These are phyloP conservation scores for Volvox africanus DNA, from an alignment of 139 green algal genomes.

Conservation along the genomic window DNA sequence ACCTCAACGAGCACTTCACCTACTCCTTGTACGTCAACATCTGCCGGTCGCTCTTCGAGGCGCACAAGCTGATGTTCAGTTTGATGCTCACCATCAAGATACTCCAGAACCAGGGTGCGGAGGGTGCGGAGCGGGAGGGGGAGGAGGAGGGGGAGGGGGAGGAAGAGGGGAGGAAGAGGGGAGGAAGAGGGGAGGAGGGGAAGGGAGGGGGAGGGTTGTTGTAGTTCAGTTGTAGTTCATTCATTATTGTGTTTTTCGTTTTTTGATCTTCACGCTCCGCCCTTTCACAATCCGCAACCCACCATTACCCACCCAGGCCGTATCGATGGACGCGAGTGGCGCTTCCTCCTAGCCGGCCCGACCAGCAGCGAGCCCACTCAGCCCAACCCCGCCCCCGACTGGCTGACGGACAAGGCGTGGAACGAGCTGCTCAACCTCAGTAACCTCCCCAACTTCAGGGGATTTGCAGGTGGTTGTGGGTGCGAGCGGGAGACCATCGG, in stretches of 20 bases:
- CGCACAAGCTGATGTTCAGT: constrained; percentile 87
- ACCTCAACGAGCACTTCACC: constrained; percentile 87
- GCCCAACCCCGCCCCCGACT: constrained; percentile 78
- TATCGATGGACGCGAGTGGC: constrained; percentile 78
- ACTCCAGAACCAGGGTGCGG: constrained; percentile 49
- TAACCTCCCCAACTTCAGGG: constrained; percentile 70
- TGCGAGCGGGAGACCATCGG: neutral
- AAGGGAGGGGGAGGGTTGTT: too few relatives aligned
- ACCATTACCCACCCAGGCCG: neutral
- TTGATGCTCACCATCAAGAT: constrained; percentile 82
- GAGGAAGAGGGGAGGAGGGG: too few relatives aligned
- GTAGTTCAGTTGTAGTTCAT: too few relatives aligned
- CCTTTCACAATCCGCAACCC: neutral
- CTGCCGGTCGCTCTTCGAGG: constrained; percentile 85
- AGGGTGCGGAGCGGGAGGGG: neutral
- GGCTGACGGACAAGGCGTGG: constrained; percentile 88
- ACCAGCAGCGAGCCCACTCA: constrained; percentile 48
- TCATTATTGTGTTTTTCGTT: neutral
- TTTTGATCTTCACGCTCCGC: neutral
- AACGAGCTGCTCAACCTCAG: constrained; percentile 81
- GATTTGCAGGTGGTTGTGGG: constrained; percentile 48
- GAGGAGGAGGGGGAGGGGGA: too few relatives aligned
- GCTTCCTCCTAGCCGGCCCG: constrained; percentile 69
- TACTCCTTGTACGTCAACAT: constrained; percentile 87
- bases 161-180: too few relatives aligned